Base-by-base conservation (phyloP, 139 green algal genomes). In the Closterium sp. region DNA sequence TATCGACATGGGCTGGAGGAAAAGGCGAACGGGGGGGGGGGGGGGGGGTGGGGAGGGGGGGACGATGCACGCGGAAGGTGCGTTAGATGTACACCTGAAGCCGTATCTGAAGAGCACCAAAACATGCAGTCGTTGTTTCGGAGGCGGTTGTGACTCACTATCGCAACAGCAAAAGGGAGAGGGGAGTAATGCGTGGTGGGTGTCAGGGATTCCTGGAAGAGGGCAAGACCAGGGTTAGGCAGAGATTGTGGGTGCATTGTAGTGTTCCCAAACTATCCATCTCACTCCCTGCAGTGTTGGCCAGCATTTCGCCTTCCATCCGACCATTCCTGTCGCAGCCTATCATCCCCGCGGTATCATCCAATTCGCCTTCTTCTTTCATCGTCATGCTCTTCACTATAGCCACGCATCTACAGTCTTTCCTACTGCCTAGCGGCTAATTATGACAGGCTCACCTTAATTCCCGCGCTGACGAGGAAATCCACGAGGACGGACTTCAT, bases 401-500 rank as follows among this genome's bases (percentile, higher is more conserved):
- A 76, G 1, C 55, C 10, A 28, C 55, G 25, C 16, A 76, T 28
- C 9, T 4, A 66, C 6, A 66, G 9, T 66, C 43, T 16, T 66
- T 16, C 43, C 21, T 19, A 66, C 43, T 21, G 21, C 4, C 43
- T 4, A 66, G 43, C 21, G 19, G 81, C 21, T 31, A 32, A 85
- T 21, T 28, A 76, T 5, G 55, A 16, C 55, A 28, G 9, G 16
- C 55, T 90, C 32, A 90, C 83, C 89, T 99, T 99, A 92, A 99
- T 96, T 91, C 98, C 98, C 2, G 98, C 98, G 64, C 98, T 98
- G 34, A 99, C 98, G 90, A 99, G 91, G 94, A 97, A 98, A 94
- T 99, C 98, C 30, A 99, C 98, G 88, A 99, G 94, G 64, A 99
- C 98, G 21, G 91, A 97, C 97, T 99, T 99, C 95, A 99, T 98